These are phyloP conservation scores for Gynostemma pentaphyllum DNA, from an alignment of 306 rosid genomes.

Conservation along the genomic window DNA sequence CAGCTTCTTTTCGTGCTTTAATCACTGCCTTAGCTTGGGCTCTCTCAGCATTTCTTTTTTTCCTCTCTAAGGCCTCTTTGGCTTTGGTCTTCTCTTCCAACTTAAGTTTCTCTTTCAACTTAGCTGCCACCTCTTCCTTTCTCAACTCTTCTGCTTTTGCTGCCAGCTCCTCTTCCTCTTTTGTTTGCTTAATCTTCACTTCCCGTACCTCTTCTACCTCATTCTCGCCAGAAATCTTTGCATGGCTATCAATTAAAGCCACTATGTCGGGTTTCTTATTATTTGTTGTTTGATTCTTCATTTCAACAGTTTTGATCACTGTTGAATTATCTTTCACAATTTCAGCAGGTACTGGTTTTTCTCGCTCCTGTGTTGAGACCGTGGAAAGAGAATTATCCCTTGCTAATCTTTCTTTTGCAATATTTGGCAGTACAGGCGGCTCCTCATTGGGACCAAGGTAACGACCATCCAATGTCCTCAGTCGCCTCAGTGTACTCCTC, in stretches of 20 bases:
- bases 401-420: constrained; percentile 20
- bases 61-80: constrained; percentile 66
- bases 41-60: constrained; percentile 55
- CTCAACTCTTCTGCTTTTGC: constrained; percentile 50
- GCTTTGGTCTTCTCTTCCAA: constrained; percentile 73
- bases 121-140: constrained; percentile 55
- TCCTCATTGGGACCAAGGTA: constrained; percentile 74
- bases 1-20: constrained; percentile 76
- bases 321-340: constrained; percentile 27
- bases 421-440: constrained; percentile 43
- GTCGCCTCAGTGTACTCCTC: constrained; percentile 71
- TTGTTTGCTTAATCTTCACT: constrained; percentile 36
- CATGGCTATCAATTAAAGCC: constrained; percentile 20
- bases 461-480: constrained; percentile 71
- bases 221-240: constrained; percentile 24
- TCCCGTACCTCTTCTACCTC: constrained; percentile 31
- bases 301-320: constrained; percentile 21
- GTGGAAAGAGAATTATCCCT: constrained; percentile 23
- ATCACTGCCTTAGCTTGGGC: constrained; percentile 61
- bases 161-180: constrained; percentile 61
- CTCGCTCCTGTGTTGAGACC: constrained; percentile 31
- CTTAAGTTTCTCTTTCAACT: constrained; percentile 56
- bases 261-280: constrained; percentile 29
- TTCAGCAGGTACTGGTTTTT: constrained; percentile 24
- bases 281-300: constrained; percentile 25